Evolutionary conservation across 2,329 filamentous ascomycete species (phyloP).

Genomic region (Dactylellina drechsleri): DNA sequence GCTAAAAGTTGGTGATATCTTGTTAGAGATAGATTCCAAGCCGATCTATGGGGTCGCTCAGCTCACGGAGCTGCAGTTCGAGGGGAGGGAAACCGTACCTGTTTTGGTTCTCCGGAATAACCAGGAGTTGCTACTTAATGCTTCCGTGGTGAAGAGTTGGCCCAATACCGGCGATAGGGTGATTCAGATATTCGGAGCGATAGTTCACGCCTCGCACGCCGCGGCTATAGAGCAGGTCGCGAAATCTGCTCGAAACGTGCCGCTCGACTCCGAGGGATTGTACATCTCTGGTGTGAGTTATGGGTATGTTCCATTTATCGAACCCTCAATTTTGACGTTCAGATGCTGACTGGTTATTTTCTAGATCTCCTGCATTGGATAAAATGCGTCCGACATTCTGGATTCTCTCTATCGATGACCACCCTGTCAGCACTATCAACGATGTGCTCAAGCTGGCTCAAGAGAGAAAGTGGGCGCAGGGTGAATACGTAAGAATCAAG

Average conservation of each 20-base stretch:
- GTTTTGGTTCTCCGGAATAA: conserved; percentile 58
- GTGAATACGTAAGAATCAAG: conserved; percentile 58
- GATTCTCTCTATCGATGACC: conserved; percentile 58
- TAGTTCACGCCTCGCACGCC: conserved; percentile 58
- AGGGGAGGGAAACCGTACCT: conserved; percentile 57
- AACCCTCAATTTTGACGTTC: not conserved
- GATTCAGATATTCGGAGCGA: conserved; percentile 59
- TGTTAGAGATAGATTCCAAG: conserved; percentile 58
- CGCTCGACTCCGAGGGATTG: conserved; percentile 56
- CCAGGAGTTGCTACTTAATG: conserved; percentile 57
- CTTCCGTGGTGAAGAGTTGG: conserved; percentile 56
- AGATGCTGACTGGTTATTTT: conserved; percentile 5
- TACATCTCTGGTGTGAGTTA: conserved; percentile 55
- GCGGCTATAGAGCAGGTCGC: conserved; percentile 58
- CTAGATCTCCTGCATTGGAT: conserved; percentile 58
- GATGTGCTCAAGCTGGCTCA: conserved; percentile 57
- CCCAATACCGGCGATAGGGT: conserved; percentile 57
- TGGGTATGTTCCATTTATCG: conserved; percentile 22
- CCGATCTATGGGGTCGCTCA: conserved; percentile 58
- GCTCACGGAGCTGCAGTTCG: conserved; percentile 57
- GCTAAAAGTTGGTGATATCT: conserved; percentile 58
- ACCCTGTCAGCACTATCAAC: conserved; percentile 56
- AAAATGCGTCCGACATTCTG: conserved; percentile 59
- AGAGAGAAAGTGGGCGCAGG: conserved; percentile 58
- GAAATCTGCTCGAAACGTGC: conserved; percentile 56